Evolutionary conservation across 805 yeast genomes (phyloP).

Genomic region (Lachancea waltii): DNA sequence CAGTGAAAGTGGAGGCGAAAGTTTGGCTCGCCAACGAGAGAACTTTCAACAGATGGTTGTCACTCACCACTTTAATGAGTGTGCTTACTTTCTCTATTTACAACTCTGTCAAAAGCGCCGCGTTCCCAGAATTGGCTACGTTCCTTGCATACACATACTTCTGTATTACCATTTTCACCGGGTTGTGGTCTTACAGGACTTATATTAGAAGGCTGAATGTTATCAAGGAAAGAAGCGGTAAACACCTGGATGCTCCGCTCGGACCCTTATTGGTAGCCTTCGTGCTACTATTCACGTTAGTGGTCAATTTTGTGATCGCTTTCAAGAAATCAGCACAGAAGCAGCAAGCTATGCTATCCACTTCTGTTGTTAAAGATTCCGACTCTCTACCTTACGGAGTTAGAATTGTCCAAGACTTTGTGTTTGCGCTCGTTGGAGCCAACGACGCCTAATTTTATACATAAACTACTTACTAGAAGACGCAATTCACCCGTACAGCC

Average conservation of each 20-base stretch:
- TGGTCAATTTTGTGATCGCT: slow-evolving; percentile 68
- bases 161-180: slow-evolving; percentile 72
- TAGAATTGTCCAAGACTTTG: not conserved
- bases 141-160: slow-evolving; percentile 74
- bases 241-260: slow-evolving; percentile 79
- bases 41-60: slow-evolving; percentile 93
- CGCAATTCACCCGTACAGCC: too few species aligned
- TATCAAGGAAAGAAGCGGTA: slow-evolving; percentile 76
- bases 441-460: not conserved
- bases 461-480: too few species aligned
- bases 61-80: slow-evolving; percentile 77
- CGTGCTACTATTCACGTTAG: slow-evolving; percentile 60
- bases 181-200: slow-evolving; percentile 82
- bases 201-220: slow-evolving; percentile 64
- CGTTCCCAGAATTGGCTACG: slow-evolving; percentile 57
- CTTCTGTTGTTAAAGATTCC: not conserved
- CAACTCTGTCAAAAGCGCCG: slow-evolving; percentile 63
- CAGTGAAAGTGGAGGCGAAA: slow-evolving; percentile 91
- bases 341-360: slow-evolving; percentile 2
- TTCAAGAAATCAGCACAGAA: slow-evolving; percentile 36
- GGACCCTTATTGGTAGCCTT: slow-evolving; percentile 81
- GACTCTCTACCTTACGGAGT: slow-evolving; percentile 1
- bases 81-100: slow-evolving; percentile 80
- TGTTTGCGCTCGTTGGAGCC: slow-evolving; percentile 5
- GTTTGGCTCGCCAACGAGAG: slow-evolving; percentile 99